Percentiles rank a stretch among this genome's conserved stretches.
phyloP scores from a whole-genome alignment of 2,329 filamentous ascomycete species.

The Trematosphaeria pertusa region DNA sequence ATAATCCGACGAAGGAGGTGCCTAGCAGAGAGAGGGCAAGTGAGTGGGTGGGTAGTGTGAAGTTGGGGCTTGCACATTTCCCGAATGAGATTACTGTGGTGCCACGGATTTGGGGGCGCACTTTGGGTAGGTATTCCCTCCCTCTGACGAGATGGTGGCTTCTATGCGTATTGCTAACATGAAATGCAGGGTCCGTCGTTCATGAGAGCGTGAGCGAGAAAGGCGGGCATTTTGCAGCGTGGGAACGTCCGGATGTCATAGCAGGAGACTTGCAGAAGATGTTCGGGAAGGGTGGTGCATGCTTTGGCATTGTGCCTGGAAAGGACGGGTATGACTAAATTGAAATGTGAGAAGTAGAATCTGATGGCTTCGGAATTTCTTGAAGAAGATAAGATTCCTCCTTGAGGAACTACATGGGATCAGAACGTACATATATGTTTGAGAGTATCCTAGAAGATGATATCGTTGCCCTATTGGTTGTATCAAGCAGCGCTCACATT shows the following conservation, averaged over 20 bases:
- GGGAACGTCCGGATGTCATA: constrained; percentile 63
- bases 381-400: too few relatives aligned
- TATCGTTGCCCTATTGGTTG: too few relatives aligned
- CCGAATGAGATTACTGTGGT: constrained; percentile 64
- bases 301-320: constrained; percentile 42
- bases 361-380: too few relatives aligned
- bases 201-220: constrained; percentile 59
- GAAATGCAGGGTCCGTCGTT: constrained; percentile 57
- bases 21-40: constrained; percentile 45
- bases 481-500: too few relatives aligned
- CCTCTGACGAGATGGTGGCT: neutral
- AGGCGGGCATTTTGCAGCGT: constrained; percentile 69
- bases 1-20: constrained; percentile 42
- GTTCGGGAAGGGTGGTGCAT: constrained; percentile 59
- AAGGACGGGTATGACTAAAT: constrained; percentile 40
- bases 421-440: too few relatives aligned
- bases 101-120: constrained; percentile 64
- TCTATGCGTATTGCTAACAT: neutral
- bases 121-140: constrained; percentile 55
- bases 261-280: constrained; percentile 63
- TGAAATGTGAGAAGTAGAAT: too few relatives aligned
- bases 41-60: constrained; percentile 55
- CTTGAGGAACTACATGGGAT: too few relatives aligned
- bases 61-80: constrained; percentile 63
- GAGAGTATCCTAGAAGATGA: too few relatives aligned